These are phyloP conservation scores for Blastobotrys mokoenaii DNA, from an alignment of 805 yeast species.

Conservation along the genomic window DNA sequence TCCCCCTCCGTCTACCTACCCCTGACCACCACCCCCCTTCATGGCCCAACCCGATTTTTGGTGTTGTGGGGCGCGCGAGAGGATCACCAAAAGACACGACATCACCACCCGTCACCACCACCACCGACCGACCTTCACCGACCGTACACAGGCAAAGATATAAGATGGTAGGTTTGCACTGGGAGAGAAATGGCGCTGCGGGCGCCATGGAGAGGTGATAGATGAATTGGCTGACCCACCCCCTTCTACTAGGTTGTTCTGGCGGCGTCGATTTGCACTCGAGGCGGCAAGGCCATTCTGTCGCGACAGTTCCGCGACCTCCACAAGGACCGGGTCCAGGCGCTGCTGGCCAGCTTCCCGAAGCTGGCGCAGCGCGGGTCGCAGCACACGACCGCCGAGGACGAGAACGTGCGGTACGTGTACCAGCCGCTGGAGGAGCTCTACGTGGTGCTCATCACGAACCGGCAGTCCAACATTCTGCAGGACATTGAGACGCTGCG, in stretches of 20 bases:
- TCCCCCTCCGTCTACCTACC: background rate
- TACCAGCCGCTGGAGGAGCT: constrained; percentile 94
- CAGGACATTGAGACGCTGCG: constrained; percentile 92
- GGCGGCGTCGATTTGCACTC: constrained; percentile 92
- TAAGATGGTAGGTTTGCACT: too few species aligned
- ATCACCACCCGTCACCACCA: too few species aligned
- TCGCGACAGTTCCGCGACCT: constrained; percentile 89
- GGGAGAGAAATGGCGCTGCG: too few species aligned
- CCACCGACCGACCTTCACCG: background rate
- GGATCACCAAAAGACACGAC: too few species aligned
- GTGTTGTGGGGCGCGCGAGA: too few species aligned
- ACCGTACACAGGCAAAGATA: too few species aligned
- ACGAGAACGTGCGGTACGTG: constrained; percentile 82
- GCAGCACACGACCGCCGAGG: constrained; percentile 92
- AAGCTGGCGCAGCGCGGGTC: constrained; percentile 59
- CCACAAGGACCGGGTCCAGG: constrained; percentile 75
- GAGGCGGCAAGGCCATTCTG: constrained; percentile 84
- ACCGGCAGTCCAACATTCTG: constrained; percentile 80
- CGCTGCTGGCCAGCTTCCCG: constrained; percentile 79
- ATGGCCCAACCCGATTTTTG: too few species aligned
- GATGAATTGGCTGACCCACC: too few species aligned
- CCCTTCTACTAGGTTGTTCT: constrained; percentile 29
- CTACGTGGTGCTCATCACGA: constrained; percentile 84
- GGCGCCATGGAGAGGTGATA: too few species aligned
- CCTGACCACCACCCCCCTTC: background rate